Percentiles rank a stretch among this genome's conserved stretches.
These are phyloP conservation scores for Stemphylium lycopersici DNA, from an alignment of 2,329 filamentous ascomycete genomes.

Conservation along the genomic window DNA sequence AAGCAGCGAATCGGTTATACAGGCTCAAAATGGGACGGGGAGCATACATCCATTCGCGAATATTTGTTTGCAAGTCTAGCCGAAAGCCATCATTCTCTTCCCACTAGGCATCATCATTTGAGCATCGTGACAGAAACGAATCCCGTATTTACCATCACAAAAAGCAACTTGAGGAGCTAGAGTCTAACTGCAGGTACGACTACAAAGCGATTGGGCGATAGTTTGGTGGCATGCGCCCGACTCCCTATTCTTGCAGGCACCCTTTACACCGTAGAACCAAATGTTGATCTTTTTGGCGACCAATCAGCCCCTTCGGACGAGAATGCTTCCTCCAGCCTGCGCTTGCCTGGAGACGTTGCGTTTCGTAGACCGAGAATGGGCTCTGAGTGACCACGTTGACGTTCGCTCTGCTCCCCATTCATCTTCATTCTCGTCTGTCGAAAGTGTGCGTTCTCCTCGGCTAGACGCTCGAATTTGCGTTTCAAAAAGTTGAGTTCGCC, in stretches of 20 bases:
- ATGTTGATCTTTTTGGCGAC: constrained; percentile 1
- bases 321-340: not conserved
- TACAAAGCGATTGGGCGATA: not conserved
- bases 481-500: too few species aligned
- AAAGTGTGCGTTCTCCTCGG: not conserved
- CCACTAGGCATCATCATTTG: too few species aligned
- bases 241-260: too few species aligned
- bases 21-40: not conserved
- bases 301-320: not conserved
- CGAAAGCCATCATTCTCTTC: too few species aligned
- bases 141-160: not conserved
- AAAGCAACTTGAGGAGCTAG: not conserved
- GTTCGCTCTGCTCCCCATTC: not conserved
- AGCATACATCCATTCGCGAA: too few species aligned
- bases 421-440: not conserved
- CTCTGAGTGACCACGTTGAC: not conserved
- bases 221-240: too few species aligned
- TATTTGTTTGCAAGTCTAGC: too few species aligned
- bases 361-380: not conserved
- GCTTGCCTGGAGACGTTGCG: not conserved
- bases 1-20: not conserved
- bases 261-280: not conserved
- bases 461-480: not conserved
- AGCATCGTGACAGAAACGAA: not conserved
- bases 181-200: not conserved